Conservation (phyloP, 352 stramenopile genomes). For the Elongisporangium undulatum region DNA sequence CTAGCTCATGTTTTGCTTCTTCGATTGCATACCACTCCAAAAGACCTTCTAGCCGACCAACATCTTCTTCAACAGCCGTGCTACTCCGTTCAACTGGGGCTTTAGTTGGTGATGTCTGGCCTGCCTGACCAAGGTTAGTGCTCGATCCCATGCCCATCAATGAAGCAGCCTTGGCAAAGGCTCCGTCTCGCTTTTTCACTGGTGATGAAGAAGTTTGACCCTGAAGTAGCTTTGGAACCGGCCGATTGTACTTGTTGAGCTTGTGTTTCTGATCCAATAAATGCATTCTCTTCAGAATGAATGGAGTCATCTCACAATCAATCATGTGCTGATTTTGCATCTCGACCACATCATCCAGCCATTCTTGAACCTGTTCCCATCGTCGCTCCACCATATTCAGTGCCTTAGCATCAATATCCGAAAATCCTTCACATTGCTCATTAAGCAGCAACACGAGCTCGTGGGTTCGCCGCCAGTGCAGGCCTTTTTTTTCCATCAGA, state of each 20-base stretch:
- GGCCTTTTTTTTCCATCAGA: conserved; percentile 56
- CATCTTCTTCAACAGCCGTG: conserved; percentile 21
- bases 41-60: conserved; percentile 49
- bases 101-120: conserved; percentile 1
- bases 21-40: conserved; percentile 72
- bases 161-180: not conserved
- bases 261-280: conserved; percentile 22
- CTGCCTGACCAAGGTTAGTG: not conserved
- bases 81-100: not conserved
- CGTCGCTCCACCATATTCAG: conserved; percentile 44
- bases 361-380: conserved; percentile 63
- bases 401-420: conserved; percentile 40
- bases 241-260: conserved; percentile 5
- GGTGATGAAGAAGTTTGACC: not conserved
- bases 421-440: conserved; percentile 72
- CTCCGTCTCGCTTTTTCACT: conserved; percentile 3
- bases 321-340: conserved; percentile 66
- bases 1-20: conserved; percentile 60
- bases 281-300: conserved; percentile 68
- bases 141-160: not conserved
- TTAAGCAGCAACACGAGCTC: conserved; percentile 60
- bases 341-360: conserved; percentile 50
- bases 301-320: conserved; percentile 57
- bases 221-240: not conserved
- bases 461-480: conserved; percentile 72